These are phyloP conservation scores for Populus davidiana DNA, from an alignment of 345 rosid genomes.

Conservation along the genomic window DNA sequence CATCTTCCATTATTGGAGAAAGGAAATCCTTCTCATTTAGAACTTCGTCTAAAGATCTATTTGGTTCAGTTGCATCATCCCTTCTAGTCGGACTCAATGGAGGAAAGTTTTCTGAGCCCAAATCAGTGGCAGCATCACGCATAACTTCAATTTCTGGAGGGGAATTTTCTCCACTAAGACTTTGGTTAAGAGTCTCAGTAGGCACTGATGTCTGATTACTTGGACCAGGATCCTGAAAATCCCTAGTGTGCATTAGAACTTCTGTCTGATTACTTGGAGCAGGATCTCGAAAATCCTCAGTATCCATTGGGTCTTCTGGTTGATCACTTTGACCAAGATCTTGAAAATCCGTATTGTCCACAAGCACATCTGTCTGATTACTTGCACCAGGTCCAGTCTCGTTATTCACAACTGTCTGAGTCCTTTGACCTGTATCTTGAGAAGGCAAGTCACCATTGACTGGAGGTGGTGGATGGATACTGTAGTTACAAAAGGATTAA, in stretches of 20 bases:
- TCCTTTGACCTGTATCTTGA: not conserved
- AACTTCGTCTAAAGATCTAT: conserved; percentile 27
- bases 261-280: conserved; percentile 31
- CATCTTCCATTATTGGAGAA: conserved; percentile 41
- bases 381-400: not conserved
- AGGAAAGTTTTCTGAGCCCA: conserved; percentile 30
- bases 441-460: conserved; percentile 10
- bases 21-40: conserved; percentile 39
- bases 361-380: conserved; percentile 14
- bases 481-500: conserved; percentile 14
- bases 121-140: conserved; percentile 49
- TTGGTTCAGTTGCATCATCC: conserved; percentile 25
- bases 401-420: not conserved
- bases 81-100: conserved; percentile 20
- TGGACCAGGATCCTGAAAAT: conserved; percentile 29
- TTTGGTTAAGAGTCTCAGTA: conserved; percentile 22
- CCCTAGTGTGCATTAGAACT: conserved; percentile 14
- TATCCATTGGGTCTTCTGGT: conserved; percentile 9
- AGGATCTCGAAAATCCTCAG: conserved; percentile 15
- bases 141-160: conserved; percentile 55
- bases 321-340: conserved; percentile 13
- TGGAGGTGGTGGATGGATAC: conserved; percentile 26
- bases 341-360: not conserved
- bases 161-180: conserved; percentile 19
- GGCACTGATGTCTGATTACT: conserved; percentile 18